Evolutionary conservation across 768 basidiomycete genomes (phyloP).

Genomic region (Xanthoconium stramineum): DNA sequence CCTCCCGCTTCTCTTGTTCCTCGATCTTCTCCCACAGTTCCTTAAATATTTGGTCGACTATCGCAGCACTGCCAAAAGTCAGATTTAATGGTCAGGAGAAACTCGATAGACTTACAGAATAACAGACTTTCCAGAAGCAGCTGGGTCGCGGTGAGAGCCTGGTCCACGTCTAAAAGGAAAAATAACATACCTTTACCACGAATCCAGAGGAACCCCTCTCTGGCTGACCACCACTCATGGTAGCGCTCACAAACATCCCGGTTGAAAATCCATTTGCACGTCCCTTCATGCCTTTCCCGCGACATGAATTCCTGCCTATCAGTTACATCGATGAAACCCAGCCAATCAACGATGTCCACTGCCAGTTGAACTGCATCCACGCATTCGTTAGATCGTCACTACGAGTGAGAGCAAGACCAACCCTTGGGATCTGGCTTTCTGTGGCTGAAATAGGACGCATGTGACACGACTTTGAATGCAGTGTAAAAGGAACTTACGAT

Average conservation of each 20-base stretch:
- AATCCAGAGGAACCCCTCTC: constrained; percentile 26
- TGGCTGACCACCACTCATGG: constrained; percentile 17
- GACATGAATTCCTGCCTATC: constrained; percentile 26
- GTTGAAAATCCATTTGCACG: constrained; percentile 25
- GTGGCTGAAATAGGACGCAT: constrained; percentile 8
- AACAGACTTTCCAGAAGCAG: constrained; percentile 23
- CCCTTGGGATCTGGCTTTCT: constrained; percentile 23
- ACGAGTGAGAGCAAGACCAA: neutral
- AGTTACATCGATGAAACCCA: constrained; percentile 23
- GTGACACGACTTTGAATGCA: neutral
- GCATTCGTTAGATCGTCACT: constrained; percentile 1
- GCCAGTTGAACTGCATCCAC: constrained; percentile 21
- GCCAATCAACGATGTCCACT: constrained; percentile 20
- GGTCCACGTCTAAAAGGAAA: neutral
- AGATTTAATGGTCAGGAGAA: neutral
- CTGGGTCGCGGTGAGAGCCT: constrained; percentile 9
- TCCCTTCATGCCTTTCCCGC: constrained; percentile 22
- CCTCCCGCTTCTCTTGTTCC: constrained; percentile 17
- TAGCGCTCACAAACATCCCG: constrained; percentile 16
- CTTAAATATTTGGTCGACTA: constrained; percentile 23
- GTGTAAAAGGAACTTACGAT: constrained; percentile 8
- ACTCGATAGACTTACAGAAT: constrained; percentile 15
- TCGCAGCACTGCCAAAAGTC: constrained; percentile 17
- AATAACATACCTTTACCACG: constrained; percentile 18
- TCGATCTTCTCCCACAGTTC: constrained; percentile 22